Percentiles rank a stretch among this genome's conserved stretches.
Evolutionary conservation across 1,139 yeast genomes (phyloP).

Genomic region (Magnusiomyces fungicola): DNA sequence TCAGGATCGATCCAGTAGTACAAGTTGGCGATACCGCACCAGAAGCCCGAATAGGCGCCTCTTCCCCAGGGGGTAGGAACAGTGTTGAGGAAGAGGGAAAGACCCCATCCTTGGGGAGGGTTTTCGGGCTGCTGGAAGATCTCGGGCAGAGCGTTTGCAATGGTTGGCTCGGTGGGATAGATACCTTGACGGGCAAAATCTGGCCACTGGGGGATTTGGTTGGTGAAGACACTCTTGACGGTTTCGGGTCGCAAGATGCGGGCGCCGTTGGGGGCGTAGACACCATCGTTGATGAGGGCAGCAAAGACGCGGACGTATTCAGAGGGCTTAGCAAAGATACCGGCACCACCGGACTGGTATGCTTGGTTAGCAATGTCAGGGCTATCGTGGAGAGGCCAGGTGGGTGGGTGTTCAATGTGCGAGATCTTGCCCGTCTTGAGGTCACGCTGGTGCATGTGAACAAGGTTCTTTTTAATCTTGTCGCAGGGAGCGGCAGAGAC

Average conservation of each 20-base stretch:
- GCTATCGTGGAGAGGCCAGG: conserved; percentile 9
- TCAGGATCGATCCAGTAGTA: conserved; percentile 43
- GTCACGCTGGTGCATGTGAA: conserved; percentile 14
- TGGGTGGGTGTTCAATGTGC: conserved; percentile 8
- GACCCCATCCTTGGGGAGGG: conserved; percentile 26
- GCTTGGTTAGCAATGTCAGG: conserved; percentile 5
- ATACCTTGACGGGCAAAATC: conserved; percentile 19
- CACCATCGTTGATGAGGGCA: conserved; percentile 42
- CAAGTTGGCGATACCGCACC: conserved; percentile 44
- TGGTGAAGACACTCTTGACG: conserved; percentile 20
- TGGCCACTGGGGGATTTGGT: conserved; percentile 23
- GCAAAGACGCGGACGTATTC: conserved; percentile 42
- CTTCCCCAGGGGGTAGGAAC: conserved; percentile 36
- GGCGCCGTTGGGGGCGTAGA: conserved; percentile 25
- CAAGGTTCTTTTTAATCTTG: conserved; percentile 9
- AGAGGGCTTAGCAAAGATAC: conserved; percentile 39
- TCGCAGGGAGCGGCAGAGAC: conserved; percentile 31
- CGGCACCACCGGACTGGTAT: conserved; percentile 42
- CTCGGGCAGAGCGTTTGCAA: conserved; percentile 19
- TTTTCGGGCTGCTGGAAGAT: conserved; percentile 20
- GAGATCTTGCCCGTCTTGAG: conserved; percentile 10
- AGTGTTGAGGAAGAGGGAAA: conserved; percentile 16
- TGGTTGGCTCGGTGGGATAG: conserved; percentile 16
- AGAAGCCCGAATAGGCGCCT: conserved; percentile 36
- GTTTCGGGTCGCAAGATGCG: conserved; percentile 29